These are phyloP conservation scores for Neonectria faginata DNA, from an alignment of 2,329 filamentous ascomycete genomes.

Conservation along the genomic window DNA sequence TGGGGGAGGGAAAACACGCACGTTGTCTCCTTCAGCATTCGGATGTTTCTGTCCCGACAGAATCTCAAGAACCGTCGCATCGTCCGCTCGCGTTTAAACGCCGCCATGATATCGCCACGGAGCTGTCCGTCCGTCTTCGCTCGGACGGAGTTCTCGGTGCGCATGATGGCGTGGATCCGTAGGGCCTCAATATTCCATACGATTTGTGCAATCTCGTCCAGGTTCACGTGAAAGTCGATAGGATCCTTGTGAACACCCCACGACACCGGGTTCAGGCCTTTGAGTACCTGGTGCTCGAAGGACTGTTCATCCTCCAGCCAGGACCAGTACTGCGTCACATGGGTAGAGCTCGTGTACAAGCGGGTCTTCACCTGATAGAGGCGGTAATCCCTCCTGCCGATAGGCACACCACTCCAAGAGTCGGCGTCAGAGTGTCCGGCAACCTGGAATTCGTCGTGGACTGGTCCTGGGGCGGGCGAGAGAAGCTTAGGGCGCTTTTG, in stretches of 20 bases:
- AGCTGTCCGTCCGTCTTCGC: constrained; percentile 48
- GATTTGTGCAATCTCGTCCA: constrained; percentile 61
- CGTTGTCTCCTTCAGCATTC: constrained; percentile 54
- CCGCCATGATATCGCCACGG: constrained; percentile 61
- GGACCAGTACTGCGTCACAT: constrained; percentile 68
- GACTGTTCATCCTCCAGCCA: constrained; percentile 56
- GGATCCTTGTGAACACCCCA: constrained; percentile 65
- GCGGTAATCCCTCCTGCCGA: constrained; percentile 63
- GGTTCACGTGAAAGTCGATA: constrained; percentile 62
- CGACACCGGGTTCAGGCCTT: constrained; percentile 54
- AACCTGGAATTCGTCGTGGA: constrained; percentile 56
- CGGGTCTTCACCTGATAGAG: constrained; percentile 65
- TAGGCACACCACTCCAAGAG: constrained; percentile 59
- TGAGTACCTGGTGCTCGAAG: constrained; percentile 67
- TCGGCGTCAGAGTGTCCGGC: constrained; percentile 65
- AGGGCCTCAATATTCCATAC: constrained; percentile 56
- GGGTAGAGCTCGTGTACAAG: constrained; percentile 57
- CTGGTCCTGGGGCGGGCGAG: constrained; percentile 30
- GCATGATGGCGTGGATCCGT: constrained; percentile 57
- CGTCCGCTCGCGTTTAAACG: constrained; percentile 65
- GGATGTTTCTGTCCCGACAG: constrained; percentile 57
- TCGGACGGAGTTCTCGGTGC: constrained; percentile 42
- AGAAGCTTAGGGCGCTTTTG: constrained; percentile 45
- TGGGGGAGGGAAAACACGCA: constrained; percentile 48
- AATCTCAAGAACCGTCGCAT: constrained; percentile 65